Percentiles rank a stretch among this genome's conserved stretches.
Evolutionary conservation across 495 filamentous ascomycete species (phyloP).

Genomic region (Penicillium cinerascens): DNA sequence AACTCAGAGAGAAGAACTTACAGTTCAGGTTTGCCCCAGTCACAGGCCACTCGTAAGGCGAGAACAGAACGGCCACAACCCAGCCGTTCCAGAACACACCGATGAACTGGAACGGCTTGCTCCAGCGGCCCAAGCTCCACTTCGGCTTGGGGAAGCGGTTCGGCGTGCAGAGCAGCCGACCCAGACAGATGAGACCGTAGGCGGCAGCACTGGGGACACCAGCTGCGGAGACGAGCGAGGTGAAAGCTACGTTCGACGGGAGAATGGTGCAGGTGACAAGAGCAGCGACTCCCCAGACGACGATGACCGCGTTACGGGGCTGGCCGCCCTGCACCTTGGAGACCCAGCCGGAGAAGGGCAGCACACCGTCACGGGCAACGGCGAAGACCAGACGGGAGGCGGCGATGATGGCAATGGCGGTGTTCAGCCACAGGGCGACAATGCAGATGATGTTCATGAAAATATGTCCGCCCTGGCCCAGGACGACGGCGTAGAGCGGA

Average conservation of each 20-base stretch:
- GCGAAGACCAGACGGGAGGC: constrained; percentile 56
- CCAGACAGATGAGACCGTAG: constrained; percentile 53
- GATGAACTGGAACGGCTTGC: constrained; percentile 48
- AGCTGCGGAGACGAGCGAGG: constrained; percentile 49
- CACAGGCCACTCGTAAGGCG: constrained; percentile 45
- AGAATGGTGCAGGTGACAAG: constrained; percentile 52
- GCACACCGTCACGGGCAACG: constrained; percentile 53
- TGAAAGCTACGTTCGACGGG: constrained; percentile 52
- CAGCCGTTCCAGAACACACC: constrained; percentile 50
- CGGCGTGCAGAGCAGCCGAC: constrained; percentile 45
- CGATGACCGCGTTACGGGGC: constrained; percentile 52
- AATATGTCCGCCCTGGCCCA: constrained; percentile 51
- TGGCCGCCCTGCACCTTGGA: constrained; percentile 48
- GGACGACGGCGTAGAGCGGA: constrained; percentile 48
- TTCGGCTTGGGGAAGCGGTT: constrained; percentile 43
- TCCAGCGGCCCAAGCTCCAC: constrained; percentile 43
- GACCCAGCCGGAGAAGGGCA: constrained; percentile 55
- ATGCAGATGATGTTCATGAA: constrained; percentile 54
- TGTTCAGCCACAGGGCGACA: constrained; percentile 51
- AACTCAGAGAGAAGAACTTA: constrained; percentile 16
- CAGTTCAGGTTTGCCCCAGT: constrained; percentile 45
- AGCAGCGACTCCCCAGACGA: constrained; percentile 49
- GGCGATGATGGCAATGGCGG: constrained; percentile 51
- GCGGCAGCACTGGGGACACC: constrained; percentile 51
- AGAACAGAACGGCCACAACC: constrained; percentile 49